Conservation (phyloP, 1,284 basidiomycete species). For the Schizopora paradoxa region DNA sequence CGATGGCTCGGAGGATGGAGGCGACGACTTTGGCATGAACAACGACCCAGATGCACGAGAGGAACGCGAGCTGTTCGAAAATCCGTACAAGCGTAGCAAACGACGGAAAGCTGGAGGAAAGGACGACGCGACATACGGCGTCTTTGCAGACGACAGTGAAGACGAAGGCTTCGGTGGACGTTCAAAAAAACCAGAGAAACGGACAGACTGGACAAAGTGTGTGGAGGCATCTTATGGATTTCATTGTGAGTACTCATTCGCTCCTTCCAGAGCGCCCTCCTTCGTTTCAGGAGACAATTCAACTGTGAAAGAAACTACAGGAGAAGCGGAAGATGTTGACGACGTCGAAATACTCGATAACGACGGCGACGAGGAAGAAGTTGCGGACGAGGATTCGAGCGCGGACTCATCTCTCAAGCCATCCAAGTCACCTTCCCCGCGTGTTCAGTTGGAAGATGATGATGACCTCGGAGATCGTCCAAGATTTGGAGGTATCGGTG, state of each 20-base stretch:
- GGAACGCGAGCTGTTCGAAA: conserved; percentile 74
- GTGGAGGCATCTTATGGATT: conserved; percentile 17
- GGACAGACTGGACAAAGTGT: conserved; percentile 62
- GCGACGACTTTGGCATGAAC: conserved; percentile 39
- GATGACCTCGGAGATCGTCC: conserved; percentile 40
- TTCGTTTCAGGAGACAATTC: conserved; percentile 58
- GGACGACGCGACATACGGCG: conserved; percentile 77
- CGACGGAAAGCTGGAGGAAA: conserved; percentile 56
- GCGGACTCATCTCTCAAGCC: conserved; percentile 24
- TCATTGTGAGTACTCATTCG: conserved; percentile 14
- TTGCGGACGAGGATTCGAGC: conserved; percentile 35
- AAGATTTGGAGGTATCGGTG: conserved; percentile 48
- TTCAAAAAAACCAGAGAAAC: conserved; percentile 28
- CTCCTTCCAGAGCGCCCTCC: conserved; percentile 49
- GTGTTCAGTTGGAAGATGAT: conserved; percentile 34
- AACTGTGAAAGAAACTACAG: conserved; percentile 23
- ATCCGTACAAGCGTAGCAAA: conserved; percentile 71
- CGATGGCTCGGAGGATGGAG: conserved; percentile 42
- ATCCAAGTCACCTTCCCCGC: conserved; percentile 48
- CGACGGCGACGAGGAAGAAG: conserved; percentile 29
- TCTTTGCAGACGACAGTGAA: conserved; percentile 74
- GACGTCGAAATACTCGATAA: conserved; percentile 25
- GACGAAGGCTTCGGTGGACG: conserved; percentile 40
- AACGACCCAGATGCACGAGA: conserved; percentile 69
- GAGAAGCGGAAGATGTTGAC: conserved; percentile 26